phyloP scores from a whole-genome alignment of 1,284 basidiomycete genomes.

The Papiliotrema laurentii region DNA sequence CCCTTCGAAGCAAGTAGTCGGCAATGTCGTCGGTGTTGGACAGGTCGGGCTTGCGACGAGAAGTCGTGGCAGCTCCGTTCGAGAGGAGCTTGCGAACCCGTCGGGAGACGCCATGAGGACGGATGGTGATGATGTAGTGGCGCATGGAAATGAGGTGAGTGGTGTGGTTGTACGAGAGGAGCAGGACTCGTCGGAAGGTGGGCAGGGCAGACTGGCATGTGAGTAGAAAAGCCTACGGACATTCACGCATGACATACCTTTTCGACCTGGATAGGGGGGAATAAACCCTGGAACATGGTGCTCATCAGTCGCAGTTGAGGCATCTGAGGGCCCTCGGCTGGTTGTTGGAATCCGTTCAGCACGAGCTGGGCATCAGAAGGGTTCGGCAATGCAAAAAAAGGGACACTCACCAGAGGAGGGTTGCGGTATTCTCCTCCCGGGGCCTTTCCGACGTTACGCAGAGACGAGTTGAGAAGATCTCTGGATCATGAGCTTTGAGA shows the following conservation, averaged over 20 bases:
- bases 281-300: slow-evolving; percentile 54
- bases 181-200: slow-evolving; percentile 81
- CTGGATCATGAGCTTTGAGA: slow-evolving; percentile 10
- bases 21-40: slow-evolving; percentile 89
- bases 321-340: slow-evolving; percentile 43
- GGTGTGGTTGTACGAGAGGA: slow-evolving; percentile 85
- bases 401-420: slow-evolving; percentile 43
- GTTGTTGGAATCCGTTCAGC: slow-evolving; percentile 51
- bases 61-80: slow-evolving; percentile 21
- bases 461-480: slow-evolving; percentile 41
- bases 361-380: slow-evolving; percentile 43
- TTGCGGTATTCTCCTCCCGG: slow-evolving; percentile 47
- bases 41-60: slow-evolving; percentile 54
- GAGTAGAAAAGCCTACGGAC: neutral
- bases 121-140: slow-evolving; percentile 93
- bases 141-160: slow-evolving; percentile 86
- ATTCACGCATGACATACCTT: slow-evolving; percentile 45
- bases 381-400: neutral
- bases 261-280: slow-evolving; percentile 53
- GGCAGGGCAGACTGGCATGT: slow-evolving; percentile 73
- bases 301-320: slow-evolving; percentile 52
- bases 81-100: slow-evolving; percentile 81
- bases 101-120: slow-evolving; percentile 87
- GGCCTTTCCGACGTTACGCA: slow-evolving; percentile 45
- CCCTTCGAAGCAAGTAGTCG: slow-evolving; percentile 80